Conservation (phyloP, 768 basidiomycete species). For the Rhizopogon vesiculosus region DNA sequence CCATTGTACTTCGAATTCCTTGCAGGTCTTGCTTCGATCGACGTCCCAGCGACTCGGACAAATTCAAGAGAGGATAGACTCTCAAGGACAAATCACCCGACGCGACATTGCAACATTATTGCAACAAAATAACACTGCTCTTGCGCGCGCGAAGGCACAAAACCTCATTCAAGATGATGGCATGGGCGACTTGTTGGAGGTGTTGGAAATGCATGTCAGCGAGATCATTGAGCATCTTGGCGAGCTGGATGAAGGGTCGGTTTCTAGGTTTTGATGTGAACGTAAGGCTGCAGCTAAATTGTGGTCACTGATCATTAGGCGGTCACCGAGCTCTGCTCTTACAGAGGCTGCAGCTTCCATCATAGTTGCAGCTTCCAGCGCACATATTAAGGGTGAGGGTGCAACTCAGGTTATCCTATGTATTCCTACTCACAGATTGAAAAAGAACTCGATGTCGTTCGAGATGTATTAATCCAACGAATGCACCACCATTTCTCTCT, state of each 20-base stretch:
- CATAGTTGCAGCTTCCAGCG: slow-evolving; percentile 53
- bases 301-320: slow-evolving; percentile 21
- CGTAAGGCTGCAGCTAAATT: not conserved
- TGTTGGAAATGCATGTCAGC: slow-evolving; percentile 64
- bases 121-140: slow-evolving; percentile 51
- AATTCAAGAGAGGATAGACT: slow-evolving; percentile 65
- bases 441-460: slow-evolving; percentile 53
- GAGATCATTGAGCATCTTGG: slow-evolving; percentile 51
- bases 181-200: slow-evolving; percentile 57
- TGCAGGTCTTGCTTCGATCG: slow-evolving; percentile 56
- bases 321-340: slow-evolving; percentile 43
- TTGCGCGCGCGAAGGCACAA: slow-evolving; percentile 73
- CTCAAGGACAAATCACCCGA: slow-evolving; percentile 55
- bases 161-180: slow-evolving; percentile 60
- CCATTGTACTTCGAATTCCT: not conserved
- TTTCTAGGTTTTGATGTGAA: slow-evolving; percentile 4
- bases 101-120: slow-evolving; percentile 66
- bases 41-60: slow-evolving; percentile 66
- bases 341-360: slow-evolving; percentile 69
- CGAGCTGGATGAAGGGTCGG: slow-evolving; percentile 50
- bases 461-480: slow-evolving; percentile 50
- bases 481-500: slow-evolving; percentile 55
- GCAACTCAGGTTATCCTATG: too few relatives aligned
- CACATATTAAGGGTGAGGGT: slow-evolving; percentile 52
- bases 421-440: not conserved